Base-by-base conservation (phyloP, 495 filamentous ascomycete species). In the Penicillium taxi region DNA sequence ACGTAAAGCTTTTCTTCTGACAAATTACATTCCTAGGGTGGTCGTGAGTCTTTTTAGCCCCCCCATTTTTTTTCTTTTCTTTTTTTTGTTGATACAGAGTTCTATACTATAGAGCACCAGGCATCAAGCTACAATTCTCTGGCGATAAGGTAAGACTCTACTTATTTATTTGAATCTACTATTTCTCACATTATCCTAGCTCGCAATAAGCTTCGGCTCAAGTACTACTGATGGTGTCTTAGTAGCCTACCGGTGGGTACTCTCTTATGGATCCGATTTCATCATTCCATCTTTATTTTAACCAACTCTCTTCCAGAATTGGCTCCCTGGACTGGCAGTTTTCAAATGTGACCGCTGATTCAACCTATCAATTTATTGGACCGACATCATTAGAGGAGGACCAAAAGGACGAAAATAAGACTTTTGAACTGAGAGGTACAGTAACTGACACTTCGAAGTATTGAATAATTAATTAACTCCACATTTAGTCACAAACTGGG, bases 311-410 rank as follows among this genome's bases (percentile, higher is more conserved):
- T 35, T 1, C 26, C 45, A 75, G 79, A 8, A 59, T 82, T 28
- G 68, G 64, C 6, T 76, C 75, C 5, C 64, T 78, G 30, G 79
- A 82, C 48, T 84, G 80, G 77, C 64, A 66, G 26, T 78, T 82
- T 44, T 76, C 78, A 25, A 83, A 83, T 56, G 69, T 84, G 22
- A 81, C 78, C 4, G 71, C 67, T 0, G 64, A 69, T 6, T 61
- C 64, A 11, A 80, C 77, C 1, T 78, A 84, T 41, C 69, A 81
- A 19, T 68, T 84, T 30, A 66, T 79, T 23, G 69, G 58, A 1
- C 43, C 51, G 5, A 34, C 48, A 6, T 50, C 41, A 2, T 8
- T 57, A 8, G 45, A 50, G 23, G 39, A 42, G 2, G 50, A 45
- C 13, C 17, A 39, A 6, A 21, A 28, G 1, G 24, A 41, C 2